Conservation (phyloP, 2,329 filamentous ascomycete species). For the Fonsecaea monophora region DNA sequence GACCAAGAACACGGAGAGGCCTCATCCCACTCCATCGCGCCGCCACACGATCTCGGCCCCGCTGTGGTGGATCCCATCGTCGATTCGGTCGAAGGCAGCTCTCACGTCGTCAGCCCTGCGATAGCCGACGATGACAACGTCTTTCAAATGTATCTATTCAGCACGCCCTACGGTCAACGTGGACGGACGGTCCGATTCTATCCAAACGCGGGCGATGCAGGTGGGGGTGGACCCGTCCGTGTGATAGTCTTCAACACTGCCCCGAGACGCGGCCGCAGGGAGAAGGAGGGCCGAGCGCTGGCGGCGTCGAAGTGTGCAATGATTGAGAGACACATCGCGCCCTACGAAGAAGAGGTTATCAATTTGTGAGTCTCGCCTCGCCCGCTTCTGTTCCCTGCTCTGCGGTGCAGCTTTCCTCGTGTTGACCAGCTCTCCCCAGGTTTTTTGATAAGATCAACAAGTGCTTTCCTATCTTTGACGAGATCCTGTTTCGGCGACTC, state of each 20-base stretch:
- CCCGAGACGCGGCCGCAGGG: conserved; percentile 43
- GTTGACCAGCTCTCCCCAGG: too few relatives aligned
- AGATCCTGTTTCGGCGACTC: conserved; percentile 58
- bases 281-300: conserved; percentile 51
- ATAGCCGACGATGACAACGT: conserved; percentile 66
- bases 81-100: conserved; percentile 31
- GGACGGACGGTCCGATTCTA: conserved; percentile 38
- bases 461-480: conserved; percentile 67
- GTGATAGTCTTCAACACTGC: conserved; percentile 51
- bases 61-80: conserved; percentile 14
- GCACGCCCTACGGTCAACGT: conserved; percentile 43
- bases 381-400: too few relatives aligned
- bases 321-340: conserved; percentile 65
- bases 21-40: conserved; percentile 2
- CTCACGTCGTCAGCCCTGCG: conserved; percentile 65
- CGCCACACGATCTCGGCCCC: conserved; percentile 1
- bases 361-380: conserved; percentile 49
- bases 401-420: too few relatives aligned
- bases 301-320: conserved; percentile 61
- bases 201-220: conserved; percentile 44
- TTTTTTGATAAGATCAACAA: conserved; percentile 60
- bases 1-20: conserved; percentile 6
- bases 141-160: conserved; percentile 62
- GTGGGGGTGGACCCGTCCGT: conserved; percentile 43
- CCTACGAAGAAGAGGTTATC: conserved; percentile 58